phyloP scores from a whole-genome alignment of 2,329 filamentous ascomycete species.

The Alternaria arbusti region DNA sequence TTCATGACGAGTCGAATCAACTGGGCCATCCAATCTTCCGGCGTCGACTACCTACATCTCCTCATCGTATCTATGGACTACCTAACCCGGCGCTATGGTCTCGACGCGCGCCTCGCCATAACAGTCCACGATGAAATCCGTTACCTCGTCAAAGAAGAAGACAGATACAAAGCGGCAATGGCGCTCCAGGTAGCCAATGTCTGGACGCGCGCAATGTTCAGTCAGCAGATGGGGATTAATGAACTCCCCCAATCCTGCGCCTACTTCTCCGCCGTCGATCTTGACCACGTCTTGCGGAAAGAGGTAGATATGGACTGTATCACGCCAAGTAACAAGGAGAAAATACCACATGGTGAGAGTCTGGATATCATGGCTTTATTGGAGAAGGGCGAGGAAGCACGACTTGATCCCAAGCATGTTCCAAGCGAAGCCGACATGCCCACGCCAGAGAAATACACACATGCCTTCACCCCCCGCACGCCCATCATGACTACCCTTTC shows the following conservation, averaged over 20 bases:
- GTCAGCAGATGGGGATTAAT: conserved; percentile 93
- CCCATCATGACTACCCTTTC: conserved; percentile 81
- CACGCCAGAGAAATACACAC: conserved; percentile 61
- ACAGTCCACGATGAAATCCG: conserved; percentile 98
- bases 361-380: conserved; percentile 83
- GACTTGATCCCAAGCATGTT: conserved; percentile 71
- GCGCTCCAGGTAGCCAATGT: conserved; percentile 92
- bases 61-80: conserved; percentile 96
- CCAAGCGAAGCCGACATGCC: conserved; percentile 66
- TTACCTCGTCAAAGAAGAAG: conserved; percentile 83
- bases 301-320: conserved; percentile 98
- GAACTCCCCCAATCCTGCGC: conserved; percentile 94
- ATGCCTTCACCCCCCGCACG: conserved; percentile 73
- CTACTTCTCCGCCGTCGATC: conserved; percentile 94
- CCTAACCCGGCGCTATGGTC: conserved; percentile 81
- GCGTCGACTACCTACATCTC: conserved; percentile 95
- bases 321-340: conserved; percentile 80
- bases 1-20: conserved; percentile 98
- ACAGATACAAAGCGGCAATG: conserved; percentile 89
- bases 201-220: conserved; percentile 97
- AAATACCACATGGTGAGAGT: conserved; percentile 85
- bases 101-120: conserved; percentile 84
- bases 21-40: conserved; percentile 97
- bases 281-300: conserved; percentile 94
- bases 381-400: conserved; percentile 71